phyloP scores from a whole-genome alignment of 345 rosid species.

The Psidium friedrichsthalianum region DNA sequence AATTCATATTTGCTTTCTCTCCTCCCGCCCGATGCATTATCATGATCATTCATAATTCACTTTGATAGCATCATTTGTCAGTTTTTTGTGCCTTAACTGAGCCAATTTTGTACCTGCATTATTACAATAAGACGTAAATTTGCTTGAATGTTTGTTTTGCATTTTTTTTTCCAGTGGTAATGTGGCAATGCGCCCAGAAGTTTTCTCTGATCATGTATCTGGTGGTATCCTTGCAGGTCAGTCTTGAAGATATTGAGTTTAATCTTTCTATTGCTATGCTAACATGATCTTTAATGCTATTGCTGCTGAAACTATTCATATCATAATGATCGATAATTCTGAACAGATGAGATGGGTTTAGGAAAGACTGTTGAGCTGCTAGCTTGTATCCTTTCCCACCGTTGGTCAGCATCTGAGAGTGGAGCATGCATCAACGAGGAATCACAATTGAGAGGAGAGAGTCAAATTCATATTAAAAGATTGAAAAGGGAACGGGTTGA shows the following conservation, averaged over 20 bases:
- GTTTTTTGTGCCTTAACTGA: not conserved
- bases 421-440: slow-evolving; percentile 6
- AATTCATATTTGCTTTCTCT: not conserved
- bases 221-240: slow-evolving; percentile 99
- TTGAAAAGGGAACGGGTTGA: slow-evolving; percentile 84
- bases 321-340: slow-evolving; percentile 13
- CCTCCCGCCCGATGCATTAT: not conserved
- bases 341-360: slow-evolving; percentile 96
- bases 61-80: not conserved
- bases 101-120: not conserved
- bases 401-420: slow-evolving; percentile 36
- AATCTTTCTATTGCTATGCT: not conserved
- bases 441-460: slow-evolving; percentile 18
- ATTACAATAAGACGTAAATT: not conserved
- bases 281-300: not conserved
- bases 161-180: slow-evolving; percentile 55
- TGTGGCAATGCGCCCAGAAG: slow-evolving; percentile 47
- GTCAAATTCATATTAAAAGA: slow-evolving; percentile 36
- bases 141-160: slow-evolving; percentile 2
- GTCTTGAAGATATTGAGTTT: not conserved
- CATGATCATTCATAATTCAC: not conserved
- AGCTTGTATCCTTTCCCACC: slow-evolving; percentile 80
- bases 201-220: slow-evolving; percentile 37
- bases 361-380: slow-evolving; percentile 96
- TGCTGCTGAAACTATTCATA: slow-evolving; percentile 1